These are phyloP conservation scores for Cyclocybe cylindracea DNA, from an alignment of 768 basidiomycete genomes.

Conservation along the genomic window DNA sequence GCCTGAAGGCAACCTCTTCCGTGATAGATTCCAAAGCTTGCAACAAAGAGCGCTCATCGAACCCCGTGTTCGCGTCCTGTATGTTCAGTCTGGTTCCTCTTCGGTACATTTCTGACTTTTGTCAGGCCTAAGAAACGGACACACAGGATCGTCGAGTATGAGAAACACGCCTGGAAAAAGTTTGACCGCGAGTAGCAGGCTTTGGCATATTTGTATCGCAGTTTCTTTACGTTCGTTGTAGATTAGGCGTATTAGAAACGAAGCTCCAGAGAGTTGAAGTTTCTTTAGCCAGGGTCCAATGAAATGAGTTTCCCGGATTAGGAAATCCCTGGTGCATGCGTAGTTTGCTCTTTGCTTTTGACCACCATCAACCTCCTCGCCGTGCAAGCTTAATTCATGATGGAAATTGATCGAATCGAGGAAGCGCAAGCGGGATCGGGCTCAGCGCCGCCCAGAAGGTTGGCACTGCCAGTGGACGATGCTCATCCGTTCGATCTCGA, in stretches of 20 bases:
- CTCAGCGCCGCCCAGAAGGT: conserved; percentile 22
- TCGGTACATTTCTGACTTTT: not conserved
- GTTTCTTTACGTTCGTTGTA: not conserved
- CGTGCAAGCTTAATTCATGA: conserved; percentile 15
- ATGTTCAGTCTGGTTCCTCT: conserved; percentile 24
- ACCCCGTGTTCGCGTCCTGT: conserved; percentile 82
- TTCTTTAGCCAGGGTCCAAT: not conserved
- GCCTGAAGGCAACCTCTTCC: conserved; percentile 94
- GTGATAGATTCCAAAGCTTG: conserved; percentile 83
- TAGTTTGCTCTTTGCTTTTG: not conserved
- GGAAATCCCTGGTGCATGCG: conserved; percentile 1
- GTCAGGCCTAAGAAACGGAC: conserved; percentile 54
- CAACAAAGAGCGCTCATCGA: conserved; percentile 88
- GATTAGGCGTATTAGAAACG: not conserved
- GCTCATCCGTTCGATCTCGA: conserved; percentile 89
- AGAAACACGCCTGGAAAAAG: conserved; percentile 79
- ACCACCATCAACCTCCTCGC: conserved; percentile 2
- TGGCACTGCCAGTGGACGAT: conserved; percentile 62
- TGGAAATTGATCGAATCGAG: conserved; percentile 45
- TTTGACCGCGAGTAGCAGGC: conserved; percentile 45
- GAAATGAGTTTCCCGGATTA: conserved; percentile 1
- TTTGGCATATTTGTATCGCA: not conserved
- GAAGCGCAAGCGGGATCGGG: conserved; percentile 26
- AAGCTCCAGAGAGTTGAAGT: too few species aligned
- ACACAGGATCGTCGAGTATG: conserved; percentile 61